Percentiles rank a stretch among this genome's conserved stretches.
phyloP scores from a whole-genome alignment of 257 asterid genomes.

The Capsicum rhomboideum region DNA sequence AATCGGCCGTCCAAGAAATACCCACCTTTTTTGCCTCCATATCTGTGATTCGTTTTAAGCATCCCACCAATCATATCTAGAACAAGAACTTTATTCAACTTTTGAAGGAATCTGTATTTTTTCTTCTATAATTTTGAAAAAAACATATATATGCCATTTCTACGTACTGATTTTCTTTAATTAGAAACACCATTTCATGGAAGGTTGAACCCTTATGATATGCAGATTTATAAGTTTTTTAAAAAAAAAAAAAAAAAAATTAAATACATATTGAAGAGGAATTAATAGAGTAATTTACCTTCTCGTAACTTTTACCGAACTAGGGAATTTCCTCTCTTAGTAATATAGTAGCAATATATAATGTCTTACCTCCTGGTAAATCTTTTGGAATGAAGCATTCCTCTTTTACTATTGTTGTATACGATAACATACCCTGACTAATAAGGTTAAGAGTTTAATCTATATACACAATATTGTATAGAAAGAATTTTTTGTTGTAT shows the following conservation, averaged over 20 bases:
- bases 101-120: neutral
- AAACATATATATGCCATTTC: neutral
- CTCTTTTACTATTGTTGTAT: neutral
- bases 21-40: neutral
- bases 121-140: neutral
- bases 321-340: neutral
- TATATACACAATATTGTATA: neutral
- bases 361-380: neutral
- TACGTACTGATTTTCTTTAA: neutral
- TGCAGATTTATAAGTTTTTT: no score
- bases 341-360: neutral
- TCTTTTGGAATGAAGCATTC: neutral
- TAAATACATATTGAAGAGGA: neutral
- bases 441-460: neutral
- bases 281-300: no score
- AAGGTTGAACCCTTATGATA: neutral
- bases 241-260: no score
- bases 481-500: neutral
- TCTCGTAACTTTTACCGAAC: neutral
- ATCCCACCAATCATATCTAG: conserved; percentile 11
- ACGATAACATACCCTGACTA: neutral
- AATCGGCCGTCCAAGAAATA: conserved; percentile 29
- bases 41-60: neutral
- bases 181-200: neutral
- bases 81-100: conserved; percentile 3